These are phyloP conservation scores for Austroboletus rostrupii DNA, from an alignment of 1,284 basidiomycete species.

Conservation along the genomic window DNA sequence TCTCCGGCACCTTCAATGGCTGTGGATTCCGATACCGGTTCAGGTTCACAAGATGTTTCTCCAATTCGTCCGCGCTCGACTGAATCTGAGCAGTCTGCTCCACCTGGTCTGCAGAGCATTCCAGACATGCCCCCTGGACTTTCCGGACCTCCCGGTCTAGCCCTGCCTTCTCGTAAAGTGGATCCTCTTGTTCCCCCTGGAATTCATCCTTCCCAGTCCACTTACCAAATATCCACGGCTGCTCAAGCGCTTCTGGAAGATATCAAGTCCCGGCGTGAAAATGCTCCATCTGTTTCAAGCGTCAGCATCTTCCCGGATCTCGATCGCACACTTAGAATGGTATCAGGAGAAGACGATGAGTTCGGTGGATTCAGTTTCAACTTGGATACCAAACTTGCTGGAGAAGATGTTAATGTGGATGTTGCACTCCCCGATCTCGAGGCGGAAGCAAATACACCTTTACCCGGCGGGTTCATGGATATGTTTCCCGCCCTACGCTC, in stretches of 20 bases:
- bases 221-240: conserved; percentile 84
- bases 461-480: conserved; percentile 60
- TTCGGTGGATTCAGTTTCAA: conserved; percentile 77
- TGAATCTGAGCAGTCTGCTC: conserved; percentile 39
- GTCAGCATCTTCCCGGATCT: conserved; percentile 87
- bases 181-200: conserved; percentile 54
- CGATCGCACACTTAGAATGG: conserved; percentile 70
- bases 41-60: conserved; percentile 36
- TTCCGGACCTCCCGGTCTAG: conserved; percentile 64
- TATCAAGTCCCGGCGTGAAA: conserved; percentile 71
- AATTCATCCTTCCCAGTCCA: conserved; percentile 53
- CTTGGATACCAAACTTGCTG: conserved; percentile 70
- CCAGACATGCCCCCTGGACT: conserved; percentile 52
- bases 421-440: conserved; percentile 52
- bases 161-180: conserved; percentile 46
- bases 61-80: conserved; percentile 45
- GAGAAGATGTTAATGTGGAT: conserved; percentile 41
- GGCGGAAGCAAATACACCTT: conserved; percentile 48
- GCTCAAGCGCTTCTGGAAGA: conserved; percentile 84
- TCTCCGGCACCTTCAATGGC: conserved; percentile 50
- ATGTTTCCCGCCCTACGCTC: conserved; percentile 59
- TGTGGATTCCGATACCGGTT: conserved; percentile 37
- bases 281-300: conserved; percentile 41
- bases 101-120: conserved; percentile 45
- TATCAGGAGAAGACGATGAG: conserved; percentile 53